Evolutionary conservation across 2,329 filamentous ascomycete genomes (phyloP).

Genomic region (Aureobasidium namibiae): DNA sequence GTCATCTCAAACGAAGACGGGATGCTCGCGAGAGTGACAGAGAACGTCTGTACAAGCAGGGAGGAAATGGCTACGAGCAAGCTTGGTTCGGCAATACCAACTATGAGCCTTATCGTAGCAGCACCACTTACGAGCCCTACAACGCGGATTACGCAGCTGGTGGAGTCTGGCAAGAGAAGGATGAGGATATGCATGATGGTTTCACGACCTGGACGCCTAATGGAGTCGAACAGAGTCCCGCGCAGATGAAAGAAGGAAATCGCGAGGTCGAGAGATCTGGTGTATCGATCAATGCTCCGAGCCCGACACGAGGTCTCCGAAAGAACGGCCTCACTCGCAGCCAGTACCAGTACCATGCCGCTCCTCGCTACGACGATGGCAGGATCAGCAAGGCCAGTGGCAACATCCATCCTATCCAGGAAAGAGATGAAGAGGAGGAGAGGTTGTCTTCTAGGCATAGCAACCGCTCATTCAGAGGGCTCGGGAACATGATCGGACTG

Average conservation of each 20-base stretch:
- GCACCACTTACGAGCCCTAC: neutral
- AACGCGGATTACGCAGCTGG: neutral
- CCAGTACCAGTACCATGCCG: conserved; percentile 29
- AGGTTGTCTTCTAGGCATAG: conserved; percentile 11
- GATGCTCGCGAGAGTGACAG: conserved; percentile 19
- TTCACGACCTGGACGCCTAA: conserved; percentile 9
- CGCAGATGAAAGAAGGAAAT: conserved; percentile 12
- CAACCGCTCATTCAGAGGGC: conserved; percentile 17
- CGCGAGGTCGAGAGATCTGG: conserved; percentile 37
- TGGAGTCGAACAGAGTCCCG: neutral
- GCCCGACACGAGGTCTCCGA: conserved; percentile 39
- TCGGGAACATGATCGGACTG: conserved; percentile 14
- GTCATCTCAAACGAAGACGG: conserved; percentile 32
- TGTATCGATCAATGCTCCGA: conserved; percentile 39
- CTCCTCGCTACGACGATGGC: conserved; percentile 40
- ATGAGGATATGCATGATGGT: conserved; percentile 9
- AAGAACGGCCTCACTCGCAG: conserved; percentile 30
- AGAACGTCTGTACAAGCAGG: conserved; percentile 9
- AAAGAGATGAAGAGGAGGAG: conserved; percentile 52
- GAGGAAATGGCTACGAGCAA: conserved; percentile 3
- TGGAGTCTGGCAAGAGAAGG: conserved; percentile 14
- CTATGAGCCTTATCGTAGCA: conserved; percentile 2
- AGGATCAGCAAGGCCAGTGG: conserved; percentile 43
- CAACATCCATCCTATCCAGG: conserved; percentile 55
- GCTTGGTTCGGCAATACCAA: neutral